Percentiles rank a stretch among this genome's conserved stretches.
Evolutionary conservation across 306 rosid species (phyloP).

Genomic region (Prosopis cineraria): DNA sequence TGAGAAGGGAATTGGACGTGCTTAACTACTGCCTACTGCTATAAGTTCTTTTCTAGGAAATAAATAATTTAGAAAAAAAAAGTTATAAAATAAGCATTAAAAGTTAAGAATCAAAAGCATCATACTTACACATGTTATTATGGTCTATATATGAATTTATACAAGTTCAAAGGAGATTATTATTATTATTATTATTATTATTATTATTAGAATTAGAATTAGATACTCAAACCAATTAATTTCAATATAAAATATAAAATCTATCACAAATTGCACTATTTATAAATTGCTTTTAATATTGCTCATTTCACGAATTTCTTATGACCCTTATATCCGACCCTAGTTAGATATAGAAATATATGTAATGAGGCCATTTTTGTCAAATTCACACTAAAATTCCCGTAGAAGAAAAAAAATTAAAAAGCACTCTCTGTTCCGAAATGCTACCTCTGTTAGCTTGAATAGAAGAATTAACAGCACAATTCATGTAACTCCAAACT

Average conservation of each 20-base stretch:
- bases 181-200: no score
- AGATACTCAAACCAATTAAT: neutral
- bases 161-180: neutral
- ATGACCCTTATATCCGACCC: no score
- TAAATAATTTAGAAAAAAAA: neutral
- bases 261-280: neutral
- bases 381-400: neutral
- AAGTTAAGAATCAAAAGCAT: neutral
- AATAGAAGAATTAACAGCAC: conserved; percentile 23
- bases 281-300: neutral
- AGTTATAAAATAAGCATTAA: neutral
- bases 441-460: neutral
- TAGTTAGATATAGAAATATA: neutral
- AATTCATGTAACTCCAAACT: conserved; percentile 31
- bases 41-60: neutral
- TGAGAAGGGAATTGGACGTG: neutral
- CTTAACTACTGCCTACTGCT: neutral
- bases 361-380: neutral
- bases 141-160: neutral
- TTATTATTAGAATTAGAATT: no score
- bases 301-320: neutral
- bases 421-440: conserved; percentile 6
- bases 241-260: neutral
- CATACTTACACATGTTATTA: neutral
- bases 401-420: neutral